Conservation (phyloP, 768 basidiomycete species). For the Suillus sp. region DNA sequence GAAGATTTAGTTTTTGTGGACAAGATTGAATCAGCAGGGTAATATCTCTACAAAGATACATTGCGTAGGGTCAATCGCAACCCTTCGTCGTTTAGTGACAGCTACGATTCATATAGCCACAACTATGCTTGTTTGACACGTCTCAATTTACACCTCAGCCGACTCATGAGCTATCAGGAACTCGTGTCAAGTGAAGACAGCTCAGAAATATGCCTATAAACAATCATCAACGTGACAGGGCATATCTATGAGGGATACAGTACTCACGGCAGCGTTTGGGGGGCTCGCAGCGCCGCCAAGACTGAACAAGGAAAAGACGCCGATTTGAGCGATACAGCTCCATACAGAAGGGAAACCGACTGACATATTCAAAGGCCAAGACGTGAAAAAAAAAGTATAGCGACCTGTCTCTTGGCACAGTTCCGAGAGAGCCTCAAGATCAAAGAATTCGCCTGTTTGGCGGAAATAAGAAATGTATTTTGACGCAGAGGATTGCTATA, state of each 20-base stretch:
- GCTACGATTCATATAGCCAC: conserved; percentile 4
- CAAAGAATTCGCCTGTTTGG: conserved; percentile 65
- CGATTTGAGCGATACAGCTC: conserved; percentile 6
- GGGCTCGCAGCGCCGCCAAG: conserved; percentile 72
- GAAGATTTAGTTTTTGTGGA: not conserved
- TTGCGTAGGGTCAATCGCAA: conserved; percentile 5
- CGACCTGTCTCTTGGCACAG: conserved; percentile 57
- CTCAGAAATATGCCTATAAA: conserved; percentile 33
- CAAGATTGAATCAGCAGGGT: not conserved
- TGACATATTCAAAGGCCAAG: conserved; percentile 74
- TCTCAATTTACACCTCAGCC: conserved; percentile 10
- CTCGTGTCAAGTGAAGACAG: conserved; percentile 2
- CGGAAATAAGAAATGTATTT: not conserved
- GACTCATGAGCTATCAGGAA: conserved; percentile 7
- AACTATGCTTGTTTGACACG: conserved; percentile 1
- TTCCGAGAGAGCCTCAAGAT: conserved; percentile 62
- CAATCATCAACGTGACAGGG: conserved; percentile 11
- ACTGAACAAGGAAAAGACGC: conserved; percentile 24
- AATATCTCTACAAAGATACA: conserved; percentile 3
- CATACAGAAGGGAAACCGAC: conserved; percentile 26
- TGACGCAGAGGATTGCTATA: conserved; percentile 2
- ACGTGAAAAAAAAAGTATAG: conserved; percentile 77
- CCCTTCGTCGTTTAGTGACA: conserved; percentile 3
- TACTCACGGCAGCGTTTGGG: conserved; percentile 69
- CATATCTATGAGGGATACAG: not conserved